phyloP scores from a whole-genome alignment of 2,329 filamentous ascomycete species.

The Fusarium nurragi region DNA sequence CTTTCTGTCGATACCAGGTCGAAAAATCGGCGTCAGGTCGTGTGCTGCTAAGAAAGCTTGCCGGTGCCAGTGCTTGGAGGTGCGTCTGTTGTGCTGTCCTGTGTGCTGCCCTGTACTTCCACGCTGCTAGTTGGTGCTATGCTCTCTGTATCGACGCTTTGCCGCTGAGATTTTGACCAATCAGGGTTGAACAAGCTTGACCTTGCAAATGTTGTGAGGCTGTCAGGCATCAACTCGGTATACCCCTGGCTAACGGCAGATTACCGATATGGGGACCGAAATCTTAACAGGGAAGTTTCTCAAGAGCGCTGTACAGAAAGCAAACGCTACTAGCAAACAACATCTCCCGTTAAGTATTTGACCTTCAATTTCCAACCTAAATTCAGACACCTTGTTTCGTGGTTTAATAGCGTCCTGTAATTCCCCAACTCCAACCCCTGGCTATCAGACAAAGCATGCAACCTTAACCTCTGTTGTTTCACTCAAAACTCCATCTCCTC shows the following conservation, averaged over 20 bases:
- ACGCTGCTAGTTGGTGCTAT: conserved; percentile 32
- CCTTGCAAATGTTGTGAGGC: conserved; percentile 32
- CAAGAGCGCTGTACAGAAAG: neutral
- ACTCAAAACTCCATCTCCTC: conserved; percentile 74
- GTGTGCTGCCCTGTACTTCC: conserved; percentile 35
- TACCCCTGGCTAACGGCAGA: conserved; percentile 28
- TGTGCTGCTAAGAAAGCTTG: conserved; percentile 30
- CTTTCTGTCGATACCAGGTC: conserved; percentile 4
- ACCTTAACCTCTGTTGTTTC: conserved; percentile 41
- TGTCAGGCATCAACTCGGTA: conserved; percentile 43
- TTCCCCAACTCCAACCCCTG: neutral
- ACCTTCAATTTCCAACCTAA: neutral
- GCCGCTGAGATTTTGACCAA: conserved; percentile 44
- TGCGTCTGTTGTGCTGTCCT: conserved; percentile 34
- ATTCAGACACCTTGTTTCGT: neutral
- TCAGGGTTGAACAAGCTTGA: conserved; percentile 28
- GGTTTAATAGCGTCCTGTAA: neutral
- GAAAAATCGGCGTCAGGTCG: conserved; percentile 14
- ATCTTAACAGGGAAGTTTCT: neutral
- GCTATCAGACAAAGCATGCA: neutral
- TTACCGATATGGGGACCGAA: conserved; percentile 1
- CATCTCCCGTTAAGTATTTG: neutral
- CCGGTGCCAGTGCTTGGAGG: conserved; percentile 33
- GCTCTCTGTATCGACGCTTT: conserved; percentile 29
- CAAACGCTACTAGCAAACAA: neutral